Evolutionary conservation across 352 stramenopile genomes (phyloP).

Genomic region (Lagenidium sp.): DNA sequence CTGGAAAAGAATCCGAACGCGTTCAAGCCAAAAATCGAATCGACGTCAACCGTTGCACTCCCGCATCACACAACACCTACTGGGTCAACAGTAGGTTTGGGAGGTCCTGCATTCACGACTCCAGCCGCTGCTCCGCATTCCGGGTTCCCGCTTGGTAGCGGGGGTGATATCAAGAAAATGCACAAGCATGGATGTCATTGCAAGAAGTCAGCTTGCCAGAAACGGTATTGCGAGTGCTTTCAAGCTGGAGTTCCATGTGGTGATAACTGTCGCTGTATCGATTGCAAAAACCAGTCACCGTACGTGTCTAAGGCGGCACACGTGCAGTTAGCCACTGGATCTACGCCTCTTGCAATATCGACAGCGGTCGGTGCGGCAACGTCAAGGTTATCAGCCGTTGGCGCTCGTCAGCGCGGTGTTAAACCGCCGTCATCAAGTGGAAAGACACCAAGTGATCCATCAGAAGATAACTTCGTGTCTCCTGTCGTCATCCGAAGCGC

Average conservation of each 20-base stretch:
- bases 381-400: too few species aligned
- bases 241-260: slow-evolving; percentile 83
- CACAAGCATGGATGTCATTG: slow-evolving; percentile 96
- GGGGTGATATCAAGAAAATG: slow-evolving; percentile 44
- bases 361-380: background rate
- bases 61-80: too few species aligned
- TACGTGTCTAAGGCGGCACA: slow-evolving; percentile 25
- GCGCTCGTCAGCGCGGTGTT: too few species aligned
- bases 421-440: too few species aligned
- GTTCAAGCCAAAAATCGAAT: slow-evolving; percentile 95
- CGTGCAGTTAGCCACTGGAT: background rate
- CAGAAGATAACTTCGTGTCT: slow-evolving; percentile 35
- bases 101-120: slow-evolving; percentile 7
- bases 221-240: slow-evolving; percentile 98
- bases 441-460: too few species aligned
- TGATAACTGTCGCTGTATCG: slow-evolving; percentile 87
- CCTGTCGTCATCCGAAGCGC: slow-evolving; percentile 40
- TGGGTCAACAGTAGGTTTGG: too few species aligned
- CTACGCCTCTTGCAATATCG: background rate
- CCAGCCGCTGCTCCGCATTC: background rate
- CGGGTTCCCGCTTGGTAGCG: background rate
- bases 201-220: slow-evolving; percentile 95
- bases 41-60: too few species aligned
- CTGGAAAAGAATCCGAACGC: slow-evolving; percentile 93
- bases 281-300: slow-evolving; percentile 73